Evolutionary conservation across 768 basidiomycete species (phyloP), one percentile per base, ranked within the genome.

Genomic region (Candolleomyces aberdarensis): DNA sequence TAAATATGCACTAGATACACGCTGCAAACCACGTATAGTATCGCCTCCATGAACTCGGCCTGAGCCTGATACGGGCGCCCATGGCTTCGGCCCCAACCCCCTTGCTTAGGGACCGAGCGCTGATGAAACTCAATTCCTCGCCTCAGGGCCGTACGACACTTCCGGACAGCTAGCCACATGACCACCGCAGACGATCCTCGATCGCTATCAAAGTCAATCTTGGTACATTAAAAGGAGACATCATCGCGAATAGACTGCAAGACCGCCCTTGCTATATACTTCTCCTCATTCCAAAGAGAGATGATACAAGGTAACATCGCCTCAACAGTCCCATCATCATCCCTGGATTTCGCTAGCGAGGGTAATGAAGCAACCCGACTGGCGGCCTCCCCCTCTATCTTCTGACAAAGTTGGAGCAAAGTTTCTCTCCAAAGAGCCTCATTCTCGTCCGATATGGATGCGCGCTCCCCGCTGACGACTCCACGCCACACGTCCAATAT

Each of bases 261-360:
- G 5, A 90, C 82, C 5, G 72, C 79, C 26, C 60, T 62, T 7
- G 84, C 82, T 5, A 91, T 85, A 56, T 72, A 69, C 6, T 71
- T 22, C 61, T 91, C 85, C 68, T 92, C 91, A 41, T 64, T 63
- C 89, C 89, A 91, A 17, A 92, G 70, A 2, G 66, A 65, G 57
- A 59, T 67, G n/a, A 90, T 76, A 51, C 52, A 69, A 36, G n/a
- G 10, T 19, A 26, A 15, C 56, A 62, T 66, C n/a, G 58, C 63
- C n/a, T 52, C 51, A 54, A 15, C 51, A 11, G 10, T 15, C 13
- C 50, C 47, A 51, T 52, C 47, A 41, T 49, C 55, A 10, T 8
- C 17, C 75, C 79, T 19, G 63, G 67, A 58, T 15, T 44, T 46
- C 11, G 36, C 39, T 19, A 22, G 1, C 49, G 29, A 20, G 29